Evolutionary conservation across 1,284 basidiomycete species (phyloP).

Genomic region (Athelia sp.): DNA sequence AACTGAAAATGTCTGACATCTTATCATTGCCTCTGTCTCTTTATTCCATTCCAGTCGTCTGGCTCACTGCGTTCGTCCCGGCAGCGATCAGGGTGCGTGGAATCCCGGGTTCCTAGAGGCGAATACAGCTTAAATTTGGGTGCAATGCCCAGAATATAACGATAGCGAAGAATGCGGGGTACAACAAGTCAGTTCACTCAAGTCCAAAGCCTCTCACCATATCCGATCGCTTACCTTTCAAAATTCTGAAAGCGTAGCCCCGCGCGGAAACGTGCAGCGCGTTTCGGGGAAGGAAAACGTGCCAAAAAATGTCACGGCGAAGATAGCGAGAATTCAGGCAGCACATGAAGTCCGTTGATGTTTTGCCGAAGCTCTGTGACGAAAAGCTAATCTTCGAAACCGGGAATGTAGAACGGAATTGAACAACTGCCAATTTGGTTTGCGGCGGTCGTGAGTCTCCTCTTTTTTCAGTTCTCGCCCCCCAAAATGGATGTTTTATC

Average conservation of each 20-base stretch:
- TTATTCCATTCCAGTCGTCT: constrained; percentile 37
- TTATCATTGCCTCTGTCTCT: constrained; percentile 30
- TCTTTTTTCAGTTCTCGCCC: background rate
- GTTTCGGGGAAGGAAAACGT: constrained; percentile 19
- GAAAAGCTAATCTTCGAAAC: no score
- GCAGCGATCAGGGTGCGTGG: constrained; percentile 23
- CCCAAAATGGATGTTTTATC: background rate
- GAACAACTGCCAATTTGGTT: constrained; percentile 32
- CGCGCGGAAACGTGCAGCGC: constrained; percentile 21
- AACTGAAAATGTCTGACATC: constrained; percentile 34
- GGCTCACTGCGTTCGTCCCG: constrained; percentile 30
- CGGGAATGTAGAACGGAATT: constrained; percentile 27
- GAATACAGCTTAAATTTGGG: background rate
- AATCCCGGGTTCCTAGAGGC: background rate
- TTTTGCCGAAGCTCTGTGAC: background rate
- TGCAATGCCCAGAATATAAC: constrained; percentile 24
- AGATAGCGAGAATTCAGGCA: constrained; percentile 30
- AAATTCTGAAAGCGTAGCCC: constrained; percentile 24
- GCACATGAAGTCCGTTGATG: constrained; percentile 25
- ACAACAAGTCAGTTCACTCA: constrained; percentile 26
- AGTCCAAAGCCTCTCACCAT: no score
- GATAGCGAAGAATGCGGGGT: constrained; percentile 24
- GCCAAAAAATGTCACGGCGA: constrained; percentile 22
- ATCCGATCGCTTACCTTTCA: no score
- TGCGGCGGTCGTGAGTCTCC: constrained; percentile 24